phyloP scores from a whole-genome alignment of 306 rosid species.

The Prunus fruticosa region DNA sequence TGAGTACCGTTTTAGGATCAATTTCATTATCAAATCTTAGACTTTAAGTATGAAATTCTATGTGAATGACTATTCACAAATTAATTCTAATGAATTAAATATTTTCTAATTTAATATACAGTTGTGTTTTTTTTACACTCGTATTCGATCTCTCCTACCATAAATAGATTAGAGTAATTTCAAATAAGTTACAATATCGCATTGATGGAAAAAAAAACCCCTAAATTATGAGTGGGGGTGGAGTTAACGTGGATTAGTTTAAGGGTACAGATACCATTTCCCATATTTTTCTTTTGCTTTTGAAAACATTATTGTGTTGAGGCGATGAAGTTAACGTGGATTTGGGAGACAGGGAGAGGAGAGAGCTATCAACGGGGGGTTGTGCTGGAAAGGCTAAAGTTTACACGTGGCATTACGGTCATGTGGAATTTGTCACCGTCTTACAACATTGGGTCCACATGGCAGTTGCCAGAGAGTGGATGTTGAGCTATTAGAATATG shows the following conservation, averaged over 20 bases:
- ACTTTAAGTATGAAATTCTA: too few relatives aligned
- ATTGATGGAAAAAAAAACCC: not conserved
- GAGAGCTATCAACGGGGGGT: slow-evolving; percentile 22
- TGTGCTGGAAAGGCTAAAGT: not conserved
- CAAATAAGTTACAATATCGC: too few relatives aligned
- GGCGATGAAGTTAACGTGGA: not conserved
- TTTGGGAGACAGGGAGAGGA: slow-evolving; percentile 1
- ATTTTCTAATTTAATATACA: fast-evolving
- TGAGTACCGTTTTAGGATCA: too few relatives aligned
- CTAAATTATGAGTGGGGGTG: not conserved
- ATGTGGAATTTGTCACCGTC: slow-evolving; percentile 28
- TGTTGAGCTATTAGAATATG: slow-evolving; percentile 17
- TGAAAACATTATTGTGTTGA: not conserved
- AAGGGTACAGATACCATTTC: not conserved
- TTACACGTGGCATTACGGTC: slow-evolving; percentile 34
- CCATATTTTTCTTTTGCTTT: not conserved
- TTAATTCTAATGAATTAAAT: too few relatives aligned
- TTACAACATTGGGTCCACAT: slow-evolving; percentile 20
- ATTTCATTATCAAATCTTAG: too few relatives aligned
- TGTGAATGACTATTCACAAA: too few relatives aligned
- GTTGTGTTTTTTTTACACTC: too few relatives aligned
- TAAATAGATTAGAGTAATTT: too few relatives aligned
- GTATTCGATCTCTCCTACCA: too few relatives aligned
- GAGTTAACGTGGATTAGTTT: not conserved
- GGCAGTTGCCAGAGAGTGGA: slow-evolving; percentile 31